Percentiles rank a stretch among this genome's conserved stretches.
phyloP scores from a whole-genome alignment of 306 rosid genomes.

The Cucurbita pepo region DNA sequence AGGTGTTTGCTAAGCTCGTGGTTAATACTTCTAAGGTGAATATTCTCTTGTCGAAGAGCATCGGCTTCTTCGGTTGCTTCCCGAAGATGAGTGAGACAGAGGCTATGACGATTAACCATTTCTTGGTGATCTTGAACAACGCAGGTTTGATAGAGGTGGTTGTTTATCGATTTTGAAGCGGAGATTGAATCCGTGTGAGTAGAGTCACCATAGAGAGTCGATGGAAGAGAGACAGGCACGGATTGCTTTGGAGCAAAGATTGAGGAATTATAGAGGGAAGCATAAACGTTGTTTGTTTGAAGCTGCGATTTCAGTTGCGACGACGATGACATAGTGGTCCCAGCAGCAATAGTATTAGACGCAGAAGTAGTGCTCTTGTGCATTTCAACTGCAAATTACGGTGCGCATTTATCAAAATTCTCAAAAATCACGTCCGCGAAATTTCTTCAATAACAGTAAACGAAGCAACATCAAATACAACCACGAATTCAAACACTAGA shows the following conservation, averaged over 20 bases:
- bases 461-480: neutral
- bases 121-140: conserved; percentile 69
- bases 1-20: conserved; percentile 58
- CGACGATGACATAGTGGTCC: conserved; percentile 12
- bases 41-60: conserved; percentile 55
- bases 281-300: conserved; percentile 15
- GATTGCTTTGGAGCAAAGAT: conserved; percentile 24
- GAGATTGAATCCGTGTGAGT: neutral
- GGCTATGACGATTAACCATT: conserved; percentile 70
- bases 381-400: conserved; percentile 20
- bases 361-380: conserved; percentile 28
- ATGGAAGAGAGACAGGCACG: conserved; percentile 7
- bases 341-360: conserved; percentile 18
- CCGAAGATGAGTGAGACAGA: conserved; percentile 57
- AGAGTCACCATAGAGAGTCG: conserved; percentile 9
- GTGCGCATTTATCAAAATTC: neutral
- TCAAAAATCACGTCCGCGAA: neutral
- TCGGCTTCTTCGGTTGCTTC: conserved; percentile 55
- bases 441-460: neutral
- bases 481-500: neutral
- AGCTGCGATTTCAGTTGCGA: conserved; percentile 16
- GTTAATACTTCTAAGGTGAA: conserved; percentile 45
- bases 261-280: conserved; percentile 28
- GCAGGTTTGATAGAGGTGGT: conserved; percentile 20
- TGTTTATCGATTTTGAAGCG: conserved; percentile 4